These are phyloP conservation scores for Claviceps capensis DNA, from an alignment of 2,329 filamentous ascomycete genomes.

Conservation along the genomic window DNA sequence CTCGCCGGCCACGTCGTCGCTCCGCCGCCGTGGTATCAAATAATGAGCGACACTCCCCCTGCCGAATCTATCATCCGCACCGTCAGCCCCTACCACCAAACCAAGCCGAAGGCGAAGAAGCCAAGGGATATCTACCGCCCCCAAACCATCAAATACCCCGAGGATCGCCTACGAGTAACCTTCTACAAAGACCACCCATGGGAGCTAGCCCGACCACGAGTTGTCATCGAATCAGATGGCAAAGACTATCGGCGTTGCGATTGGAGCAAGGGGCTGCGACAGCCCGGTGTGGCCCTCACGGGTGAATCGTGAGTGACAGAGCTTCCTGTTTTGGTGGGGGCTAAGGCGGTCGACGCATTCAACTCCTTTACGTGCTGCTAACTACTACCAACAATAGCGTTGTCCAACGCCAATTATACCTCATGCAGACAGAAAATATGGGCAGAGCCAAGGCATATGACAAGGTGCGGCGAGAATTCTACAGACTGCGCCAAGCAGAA, in stretches of 20 bases:
- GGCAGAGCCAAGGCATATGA: conserved; percentile 67
- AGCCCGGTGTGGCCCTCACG: conserved; percentile 61
- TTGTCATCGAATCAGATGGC: conserved; percentile 76
- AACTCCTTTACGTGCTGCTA: not conserved
- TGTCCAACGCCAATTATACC: conserved; percentile 78
- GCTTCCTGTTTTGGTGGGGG: not conserved
- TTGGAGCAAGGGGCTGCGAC: conserved; percentile 64
- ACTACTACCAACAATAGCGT: conserved; percentile 43
- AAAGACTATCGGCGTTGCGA: conserved; percentile 63
- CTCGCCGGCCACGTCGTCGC: conserved; percentile 19
- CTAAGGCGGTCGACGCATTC: not conserved
- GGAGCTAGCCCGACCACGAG: conserved; percentile 80
- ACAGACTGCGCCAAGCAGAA: conserved; percentile 65
- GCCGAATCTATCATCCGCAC: conserved; percentile 43
- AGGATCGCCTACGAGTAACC: conserved; percentile 64
- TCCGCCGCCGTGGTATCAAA: conserved; percentile 35
- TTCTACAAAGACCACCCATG: conserved; percentile 95
- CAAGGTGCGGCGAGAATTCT: conserved; percentile 77
- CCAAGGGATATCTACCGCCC: conserved; percentile 71
- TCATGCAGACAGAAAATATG: conserved; percentile 55
- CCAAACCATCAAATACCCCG: conserved; percentile 61
- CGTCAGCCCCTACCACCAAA: conserved; percentile 32
- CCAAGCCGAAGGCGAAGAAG: conserved; percentile 31
- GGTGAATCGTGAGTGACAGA: conserved; percentile 56
- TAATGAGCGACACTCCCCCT: conserved; percentile 40